Evolutionary conservation across 73 alveolate species (phyloP).

Genomic region (Breviolum minutum): DNA sequence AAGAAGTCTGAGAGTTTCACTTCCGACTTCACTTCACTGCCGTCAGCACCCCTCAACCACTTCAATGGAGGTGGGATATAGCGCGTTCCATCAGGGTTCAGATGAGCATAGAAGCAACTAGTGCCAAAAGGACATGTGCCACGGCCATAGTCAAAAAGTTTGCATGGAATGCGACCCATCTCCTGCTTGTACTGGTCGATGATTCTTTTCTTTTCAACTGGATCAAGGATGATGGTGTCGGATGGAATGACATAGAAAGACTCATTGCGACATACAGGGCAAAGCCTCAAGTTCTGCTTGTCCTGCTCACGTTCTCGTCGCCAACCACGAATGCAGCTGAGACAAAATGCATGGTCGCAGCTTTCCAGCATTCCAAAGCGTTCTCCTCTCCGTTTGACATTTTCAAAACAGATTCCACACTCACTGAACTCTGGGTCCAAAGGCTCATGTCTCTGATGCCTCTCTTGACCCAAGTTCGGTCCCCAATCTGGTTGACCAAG

Average conservation of each 20-base stretch:
- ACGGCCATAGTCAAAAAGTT: constrained; percentile 88
- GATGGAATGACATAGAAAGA: constrained; percentile 79
- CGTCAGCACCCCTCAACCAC: constrained; percentile 90
- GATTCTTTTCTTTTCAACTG: constrained; percentile 31
- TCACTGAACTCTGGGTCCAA: constrained; percentile 62
- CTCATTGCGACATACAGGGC: constrained; percentile 94
- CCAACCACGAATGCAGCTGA: constrained; percentile 94
- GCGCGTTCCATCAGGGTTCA: constrained; percentile 88
- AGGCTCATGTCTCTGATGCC: neutral
- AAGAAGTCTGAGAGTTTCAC: constrained; percentile 90
- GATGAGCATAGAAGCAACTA: constrained; percentile 95
- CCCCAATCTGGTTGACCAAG: neutral
- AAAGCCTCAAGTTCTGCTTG: constrained; percentile 94
- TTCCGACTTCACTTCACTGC: constrained; percentile 90
- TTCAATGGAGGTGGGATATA: constrained; percentile 94
- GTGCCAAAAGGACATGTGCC: constrained; percentile 93
- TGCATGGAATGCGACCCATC: constrained; percentile 95
- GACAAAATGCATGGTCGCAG: constrained; percentile 94
- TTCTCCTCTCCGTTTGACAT: constrained; percentile 65
- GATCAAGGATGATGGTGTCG: constrained; percentile 74
- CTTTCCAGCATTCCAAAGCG: constrained; percentile 90
- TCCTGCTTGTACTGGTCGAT: constrained; percentile 88
- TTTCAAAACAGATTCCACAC: constrained; percentile 90
- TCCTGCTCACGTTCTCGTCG: constrained; percentile 92
- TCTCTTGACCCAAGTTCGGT: neutral